Evolutionary conservation across 805 yeast genomes (phyloP).

Genomic region (Candida montana): DNA sequence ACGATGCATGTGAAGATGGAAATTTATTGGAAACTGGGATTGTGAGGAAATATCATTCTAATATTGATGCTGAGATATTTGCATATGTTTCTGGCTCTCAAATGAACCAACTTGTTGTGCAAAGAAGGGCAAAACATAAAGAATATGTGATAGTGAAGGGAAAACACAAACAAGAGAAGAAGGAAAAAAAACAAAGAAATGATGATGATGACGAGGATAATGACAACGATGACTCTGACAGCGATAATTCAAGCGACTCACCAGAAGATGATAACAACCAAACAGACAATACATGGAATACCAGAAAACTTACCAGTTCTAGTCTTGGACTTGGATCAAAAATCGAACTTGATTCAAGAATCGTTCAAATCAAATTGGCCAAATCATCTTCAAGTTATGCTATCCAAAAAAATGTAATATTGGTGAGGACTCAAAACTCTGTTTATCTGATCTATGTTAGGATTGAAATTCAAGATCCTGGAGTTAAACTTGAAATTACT

Average conservation of each 20-base stretch:
- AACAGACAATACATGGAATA: background rate
- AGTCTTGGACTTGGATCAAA: constrained; percentile 11
- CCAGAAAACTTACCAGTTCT: constrained; percentile 6
- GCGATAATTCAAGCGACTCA: background rate
- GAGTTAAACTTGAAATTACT: background rate
- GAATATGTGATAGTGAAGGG: constrained; percentile 2
- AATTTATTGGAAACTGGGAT: constrained; percentile 8
- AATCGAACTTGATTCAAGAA: constrained; percentile 31
- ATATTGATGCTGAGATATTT: background rate
- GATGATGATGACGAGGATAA: background rate
- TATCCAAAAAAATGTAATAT: constrained; percentile 25
- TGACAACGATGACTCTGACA: background rate
- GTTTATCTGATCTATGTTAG: constrained; percentile 30
- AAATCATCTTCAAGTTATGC: constrained; percentile 19
- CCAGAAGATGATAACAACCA: background rate
- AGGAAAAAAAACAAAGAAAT: background rate
- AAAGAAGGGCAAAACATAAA: background rate
- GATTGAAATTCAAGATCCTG: constrained; percentile 4
- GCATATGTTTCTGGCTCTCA: constrained; percentile 5
- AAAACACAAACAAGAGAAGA: background rate
- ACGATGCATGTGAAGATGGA: constrained; percentile 32
- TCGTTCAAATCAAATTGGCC: constrained; percentile 36
- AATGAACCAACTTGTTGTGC: constrained; percentile 1
- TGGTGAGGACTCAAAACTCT: constrained; percentile 34
- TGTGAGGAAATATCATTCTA: constrained; percentile 1